A percentile compares a stretch with the other conserved stretches of the same genome.
Evolutionary conservation across 1,284 basidiomycete species (phyloP).

Genomic region (Trichosporon asahii): DNA sequence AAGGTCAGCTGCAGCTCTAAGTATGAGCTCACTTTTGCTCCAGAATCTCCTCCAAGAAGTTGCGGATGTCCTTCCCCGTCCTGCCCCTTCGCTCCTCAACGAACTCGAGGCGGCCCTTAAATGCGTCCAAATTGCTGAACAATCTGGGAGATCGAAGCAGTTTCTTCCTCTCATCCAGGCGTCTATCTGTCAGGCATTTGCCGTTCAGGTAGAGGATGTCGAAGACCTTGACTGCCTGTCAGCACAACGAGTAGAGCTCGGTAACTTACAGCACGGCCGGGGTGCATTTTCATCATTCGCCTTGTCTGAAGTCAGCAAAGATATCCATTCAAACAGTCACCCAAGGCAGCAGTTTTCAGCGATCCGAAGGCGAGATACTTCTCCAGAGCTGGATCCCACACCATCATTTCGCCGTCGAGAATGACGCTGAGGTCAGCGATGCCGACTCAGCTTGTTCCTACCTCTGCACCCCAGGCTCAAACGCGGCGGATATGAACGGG

Average conservation of each 20-base stretch:
- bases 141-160: constrained; percentile 42
- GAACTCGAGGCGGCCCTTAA: constrained; percentile 75
- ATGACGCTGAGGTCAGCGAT: constrained; percentile 63
- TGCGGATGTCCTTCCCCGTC: constrained; percentile 72
- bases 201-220: constrained; percentile 81
- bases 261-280: constrained; percentile 79
- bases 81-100: constrained; percentile 66
- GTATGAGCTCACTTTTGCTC: constrained; percentile 54
- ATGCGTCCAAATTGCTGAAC: constrained; percentile 45
- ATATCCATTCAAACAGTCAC: constrained; percentile 52
- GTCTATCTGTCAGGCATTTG: constrained; percentile 44
- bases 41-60: constrained; percentile 75
- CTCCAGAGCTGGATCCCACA: constrained; percentile 85
- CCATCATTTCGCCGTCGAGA: constrained; percentile 93
- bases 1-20: neutral
- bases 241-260: neutral
- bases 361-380: constrained; percentile 85
- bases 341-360: constrained; percentile 80
- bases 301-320: constrained; percentile 57
- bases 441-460: constrained; percentile 52
- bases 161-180: constrained; percentile 51
- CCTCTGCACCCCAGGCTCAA: constrained; percentile 73
- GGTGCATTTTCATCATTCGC: constrained; percentile 67
- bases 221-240: constrained; percentile 77
- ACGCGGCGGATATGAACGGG: constrained; percentile 70